phyloP scores from a whole-genome alignment of 306 rosid species.

The Inga leiocalycina region DNA sequence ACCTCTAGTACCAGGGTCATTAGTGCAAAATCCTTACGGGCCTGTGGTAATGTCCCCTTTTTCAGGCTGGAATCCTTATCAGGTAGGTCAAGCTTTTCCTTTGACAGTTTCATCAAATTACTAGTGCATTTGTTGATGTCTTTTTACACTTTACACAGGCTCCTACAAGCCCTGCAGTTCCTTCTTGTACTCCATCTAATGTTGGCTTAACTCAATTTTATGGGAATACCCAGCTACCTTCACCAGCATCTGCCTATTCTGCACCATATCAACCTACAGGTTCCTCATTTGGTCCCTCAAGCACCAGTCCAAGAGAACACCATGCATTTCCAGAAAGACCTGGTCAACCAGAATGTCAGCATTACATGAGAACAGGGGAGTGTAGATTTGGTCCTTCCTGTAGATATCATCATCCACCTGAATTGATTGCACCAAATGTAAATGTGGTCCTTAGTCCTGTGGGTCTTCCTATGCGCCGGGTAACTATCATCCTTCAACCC shows the following conservation, averaged over 20 bases:
- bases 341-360: slow-evolving; percentile 83
- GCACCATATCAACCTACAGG: slow-evolving; percentile 69
- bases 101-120: slow-evolving; percentile 29
- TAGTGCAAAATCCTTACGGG: slow-evolving; percentile 80
- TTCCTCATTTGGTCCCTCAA: slow-evolving; percentile 62
- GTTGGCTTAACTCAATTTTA: slow-evolving; percentile 66
- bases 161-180: slow-evolving; percentile 64
- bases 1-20: slow-evolving; percentile 69
- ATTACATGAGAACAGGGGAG: slow-evolving; percentile 82
- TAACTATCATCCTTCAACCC: slow-evolving; percentile 51
- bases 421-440: slow-evolving; percentile 53
- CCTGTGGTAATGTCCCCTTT: slow-evolving; percentile 71
- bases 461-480: slow-evolving; percentile 96
- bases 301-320: slow-evolving; percentile 73
- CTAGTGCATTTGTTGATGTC: slow-evolving; percentile 34
- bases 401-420: slow-evolving; percentile 86
- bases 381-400: slow-evolving; percentile 82
- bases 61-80: slow-evolving; percentile 83
- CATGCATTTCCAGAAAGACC: slow-evolving; percentile 82
- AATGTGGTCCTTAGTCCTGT: slow-evolving; percentile 59
- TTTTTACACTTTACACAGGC: slow-evolving; percentile 56
- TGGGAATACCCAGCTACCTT: slow-evolving; percentile 66
- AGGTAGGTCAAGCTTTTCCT: slow-evolving; percentile 59
- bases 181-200: slow-evolving; percentile 63
- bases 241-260: slow-evolving; percentile 63